Base-by-base conservation (phyloP, 805 yeast species). In the Yarrowia phangngaensis region DNA sequence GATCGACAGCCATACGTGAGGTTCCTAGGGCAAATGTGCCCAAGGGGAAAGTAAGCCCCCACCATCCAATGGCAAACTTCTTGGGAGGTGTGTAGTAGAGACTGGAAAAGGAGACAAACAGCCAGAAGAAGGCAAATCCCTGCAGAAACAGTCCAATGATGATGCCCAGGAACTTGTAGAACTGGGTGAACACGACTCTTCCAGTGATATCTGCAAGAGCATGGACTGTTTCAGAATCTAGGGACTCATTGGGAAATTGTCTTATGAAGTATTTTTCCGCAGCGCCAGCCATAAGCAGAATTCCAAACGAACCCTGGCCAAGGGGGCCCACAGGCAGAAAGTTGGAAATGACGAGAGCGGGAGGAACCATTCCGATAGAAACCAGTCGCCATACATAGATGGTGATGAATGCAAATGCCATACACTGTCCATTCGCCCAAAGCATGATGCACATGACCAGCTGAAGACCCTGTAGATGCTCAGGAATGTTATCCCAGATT, bases 1-100 rank as follows among this genome's bases (percentile, higher is more conserved):
- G 75, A 2, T 73, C 60, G 3, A 53, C 57, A 31, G 70, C 80
- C 14, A 87, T 59, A 56, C 77, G 74, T 8, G 69, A 63, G 51
- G 77, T 72, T 2, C 86, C 77, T 11, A 82, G 61, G 0, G 82
- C 70, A 81, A 84, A 79, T 0, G 94, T 85, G 2, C 95, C 96
- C 57, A 87, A 58, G 4, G 95, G 96, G 80, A 88, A 88, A 54
- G 95, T 84, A 70, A 84, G 75, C 13, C 88, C 79, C 95, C 95
- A 84, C 78, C 79, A 78, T 1, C 76, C 72, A 54, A 71, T 70
- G 20, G 70, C 67, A 66, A 78, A 80, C 23, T 55, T 49, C 14
- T 62, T 63, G 4, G 63, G 58, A 0, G 72, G 72, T 24, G 60
- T 58, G 15, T 58, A 55, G 1, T 64, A 8, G 2, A 69, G 64